Evolutionary conservation across 2,329 filamentous ascomycete genomes (phyloP).

Genomic region (Colletotrichum kahawae): DNA sequence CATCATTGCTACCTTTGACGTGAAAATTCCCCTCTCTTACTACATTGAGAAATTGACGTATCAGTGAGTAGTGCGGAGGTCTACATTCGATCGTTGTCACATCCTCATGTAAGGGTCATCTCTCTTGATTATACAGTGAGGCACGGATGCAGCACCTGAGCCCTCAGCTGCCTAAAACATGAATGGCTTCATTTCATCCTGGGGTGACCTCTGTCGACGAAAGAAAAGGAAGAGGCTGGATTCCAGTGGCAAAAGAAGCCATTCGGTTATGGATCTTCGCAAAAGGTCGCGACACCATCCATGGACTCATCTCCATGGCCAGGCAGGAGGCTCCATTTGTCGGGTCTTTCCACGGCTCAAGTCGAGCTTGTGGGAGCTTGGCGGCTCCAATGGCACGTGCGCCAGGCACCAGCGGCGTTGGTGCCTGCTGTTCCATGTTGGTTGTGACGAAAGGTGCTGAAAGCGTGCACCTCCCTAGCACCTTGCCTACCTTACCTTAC

Average conservation of each 20-base stretch:
- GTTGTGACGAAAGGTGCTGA: background rate
- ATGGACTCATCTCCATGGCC: background rate
- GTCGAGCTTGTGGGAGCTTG: background rate
- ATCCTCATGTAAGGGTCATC: background rate
- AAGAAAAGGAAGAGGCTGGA: background rate
- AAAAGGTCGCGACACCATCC: background rate
- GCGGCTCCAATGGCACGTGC: conserved; percentile 9
- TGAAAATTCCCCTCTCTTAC: rapidly evolving
- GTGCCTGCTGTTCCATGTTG: conserved; percentile 12
- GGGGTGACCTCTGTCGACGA: background rate
- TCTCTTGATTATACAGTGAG: background rate
- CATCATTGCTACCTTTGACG: background rate
- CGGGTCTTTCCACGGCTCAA: conserved; percentile 1
- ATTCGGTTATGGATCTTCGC: background rate
- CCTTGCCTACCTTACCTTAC: background rate
- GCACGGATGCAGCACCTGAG: background rate
- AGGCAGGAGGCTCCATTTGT: background rate
- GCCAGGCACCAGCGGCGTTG: conserved; percentile 19
- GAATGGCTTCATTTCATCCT: background rate
- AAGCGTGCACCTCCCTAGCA: background rate
- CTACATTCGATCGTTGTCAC: background rate
- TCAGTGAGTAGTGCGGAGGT: background rate
- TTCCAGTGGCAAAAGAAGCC: background rate
- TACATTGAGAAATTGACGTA: background rate
- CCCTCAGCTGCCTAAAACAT: background rate